Evolutionary conservation across 108 stramenopile species (phyloP), one percentile per base, ranked within the genome.

Genomic region (Nitzschia putrida): DNA sequence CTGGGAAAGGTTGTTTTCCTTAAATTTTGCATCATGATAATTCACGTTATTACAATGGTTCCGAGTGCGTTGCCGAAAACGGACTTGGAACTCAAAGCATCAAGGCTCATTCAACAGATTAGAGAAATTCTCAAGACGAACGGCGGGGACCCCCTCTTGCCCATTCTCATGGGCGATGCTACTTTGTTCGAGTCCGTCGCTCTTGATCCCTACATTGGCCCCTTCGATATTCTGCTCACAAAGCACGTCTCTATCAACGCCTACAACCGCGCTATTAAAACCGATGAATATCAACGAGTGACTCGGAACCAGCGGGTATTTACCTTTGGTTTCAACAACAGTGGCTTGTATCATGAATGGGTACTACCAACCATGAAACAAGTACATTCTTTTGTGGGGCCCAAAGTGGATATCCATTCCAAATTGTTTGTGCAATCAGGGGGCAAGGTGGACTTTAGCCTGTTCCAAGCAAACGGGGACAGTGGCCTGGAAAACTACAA

Each of bases 11-110:
- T 34, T 34, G 29, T 34, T 34, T 34, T 4, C 29, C 29, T 34
- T 3, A 34, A 3, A 3, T 49, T 49, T 49, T 16, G 44, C 2
- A 66, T 23, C 2, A 66, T 66, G 66, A 53, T 51, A 0, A 11
- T 66, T 40, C 23, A 54, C 52, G 66, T 66, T n/a, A 26, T 66
- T 12, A 66, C 66, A 0, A 66, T 66, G 66, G 53, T 66, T 11
- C 66, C 66, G 20, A 53, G 37, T 53, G 13, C 20, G 1, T 54
- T 66, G 20, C 53, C 66, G 11, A 54, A 39, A 34, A 39, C 52
- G 6, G 53, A 53, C 50, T 53, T 53, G 29, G 53, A 66, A 16
- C 40, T 54, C 37, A 54, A 26, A 2, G 66, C 52, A 11, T 66
- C 66, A n/a, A 21, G 52, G 13, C 20, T 63, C 11, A 63, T 63